Conservation (phyloP, 257 asterid species). For the Gentiana dahurica region DNA sequence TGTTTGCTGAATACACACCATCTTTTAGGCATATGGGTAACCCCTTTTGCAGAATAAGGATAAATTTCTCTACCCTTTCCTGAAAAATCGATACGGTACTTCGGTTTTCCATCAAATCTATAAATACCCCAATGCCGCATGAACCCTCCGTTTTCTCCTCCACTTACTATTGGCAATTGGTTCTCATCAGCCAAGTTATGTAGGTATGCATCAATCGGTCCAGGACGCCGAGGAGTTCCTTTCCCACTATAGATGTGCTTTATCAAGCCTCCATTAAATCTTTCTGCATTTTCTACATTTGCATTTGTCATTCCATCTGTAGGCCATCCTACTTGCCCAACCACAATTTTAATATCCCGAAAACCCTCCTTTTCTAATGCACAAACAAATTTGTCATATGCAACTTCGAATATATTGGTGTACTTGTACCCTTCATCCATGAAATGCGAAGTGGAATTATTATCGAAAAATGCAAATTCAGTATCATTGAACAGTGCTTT, state of each 20-base stretch:
- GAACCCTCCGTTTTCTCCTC: conserved; percentile 37
- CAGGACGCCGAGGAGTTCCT: conserved; percentile 51
- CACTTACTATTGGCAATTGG: conserved; percentile 29
- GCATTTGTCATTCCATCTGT: conserved; percentile 47
- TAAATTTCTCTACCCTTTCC: conserved; percentile 24
- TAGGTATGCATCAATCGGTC: conserved; percentile 39
- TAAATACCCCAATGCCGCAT: conserved; percentile 73
- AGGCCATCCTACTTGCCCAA: conserved; percentile 85
- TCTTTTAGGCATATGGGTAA: conserved; percentile 27
- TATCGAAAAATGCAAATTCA: conserved; percentile 60
- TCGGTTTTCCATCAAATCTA: conserved; percentile 56
- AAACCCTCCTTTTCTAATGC: conserved; percentile 33
- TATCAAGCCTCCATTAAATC: conserved; percentile 44
- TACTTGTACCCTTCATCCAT: conserved; percentile 31
- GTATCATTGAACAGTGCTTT: conserved; percentile 31
- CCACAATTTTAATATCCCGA: conserved; percentile 20
- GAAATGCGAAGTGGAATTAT: conserved; percentile 27
- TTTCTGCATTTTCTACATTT: conserved; percentile 26
- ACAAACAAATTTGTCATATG: conserved; percentile 43
- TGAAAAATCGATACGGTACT: conserved; percentile 40
- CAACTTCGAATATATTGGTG: conserved; percentile 52
- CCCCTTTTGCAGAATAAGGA: conserved; percentile 37
- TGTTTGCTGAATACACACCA: conserved; percentile 52
- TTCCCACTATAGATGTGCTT: conserved; percentile 30
- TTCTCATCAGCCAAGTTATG: conserved; percentile 64